These are phyloP conservation scores for Exophiala viscosa DNA, from an alignment of 2,329 filamentous ascomycete species.

Conservation along the genomic window DNA sequence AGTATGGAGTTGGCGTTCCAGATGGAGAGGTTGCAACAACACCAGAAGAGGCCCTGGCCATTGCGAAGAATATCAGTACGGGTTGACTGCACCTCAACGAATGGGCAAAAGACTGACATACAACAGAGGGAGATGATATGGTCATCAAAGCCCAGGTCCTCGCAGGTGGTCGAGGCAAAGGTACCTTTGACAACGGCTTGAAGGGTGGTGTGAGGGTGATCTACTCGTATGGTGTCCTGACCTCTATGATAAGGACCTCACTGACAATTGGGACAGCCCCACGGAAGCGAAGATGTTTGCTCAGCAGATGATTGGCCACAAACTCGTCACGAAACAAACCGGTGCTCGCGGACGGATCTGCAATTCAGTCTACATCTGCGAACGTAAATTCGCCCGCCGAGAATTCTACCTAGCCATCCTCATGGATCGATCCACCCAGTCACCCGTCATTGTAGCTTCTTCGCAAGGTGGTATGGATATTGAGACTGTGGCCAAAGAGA, in stretches of 20 bases:
- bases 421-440: constrained; percentile 91
- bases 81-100: constrained; percentile 5
- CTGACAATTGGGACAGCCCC: constrained; percentile 49
- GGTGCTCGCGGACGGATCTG: constrained; percentile 89
- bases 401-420: constrained; percentile 99
- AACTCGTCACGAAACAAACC: constrained; percentile 99
- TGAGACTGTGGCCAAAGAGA: constrained; percentile 96
- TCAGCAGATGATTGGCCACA: constrained; percentile 99
- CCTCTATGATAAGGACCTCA: neutral
- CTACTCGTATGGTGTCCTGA: constrained; percentile 66
- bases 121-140: constrained; percentile 76
- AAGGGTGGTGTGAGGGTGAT: constrained; percentile 98
- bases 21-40: constrained; percentile 81
- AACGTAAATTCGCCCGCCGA: constrained; percentile 97
- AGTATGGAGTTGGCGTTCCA: constrained; percentile 92
- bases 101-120: constrained; percentile 12
- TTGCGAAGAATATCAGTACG: constrained; percentile 82
- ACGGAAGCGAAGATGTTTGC: constrained; percentile 96
- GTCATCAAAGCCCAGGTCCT: constrained; percentile 99
- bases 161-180: constrained; percentile 95
- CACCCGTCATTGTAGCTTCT: constrained; percentile 92
- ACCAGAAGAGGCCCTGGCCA: constrained; percentile 80
- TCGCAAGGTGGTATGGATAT: constrained; percentile 99
- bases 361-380: constrained; percentile 97
- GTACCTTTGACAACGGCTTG: constrained; percentile 94